Evolutionary conservation across 345 rosid genomes (phyloP), one percentile per base, ranked within the genome.

Genomic region (Lumnitzera littorea): DNA sequence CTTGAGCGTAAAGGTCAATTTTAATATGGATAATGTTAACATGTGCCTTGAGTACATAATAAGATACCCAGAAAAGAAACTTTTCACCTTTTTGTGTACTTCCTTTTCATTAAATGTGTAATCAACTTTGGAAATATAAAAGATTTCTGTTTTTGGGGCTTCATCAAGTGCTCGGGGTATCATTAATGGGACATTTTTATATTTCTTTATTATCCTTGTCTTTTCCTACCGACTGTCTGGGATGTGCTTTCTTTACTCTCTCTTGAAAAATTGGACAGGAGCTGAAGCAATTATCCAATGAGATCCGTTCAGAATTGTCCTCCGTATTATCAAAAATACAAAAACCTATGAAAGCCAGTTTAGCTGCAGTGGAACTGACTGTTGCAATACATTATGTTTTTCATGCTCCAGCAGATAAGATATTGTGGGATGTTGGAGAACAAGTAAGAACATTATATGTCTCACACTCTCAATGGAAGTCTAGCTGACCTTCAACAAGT

Each of bases 351-450:
- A 82, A 73, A 50, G 82, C 92, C 57, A 78, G 91, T 76, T 74
- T 89, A 65, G 95, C 95, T 25, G 78, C 78, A 2, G 82, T 81
- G 56, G 98, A 91, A 70, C 76, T 91, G 65, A 91, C 96, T 0
- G 74, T 91, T 71, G 95, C 96, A 46, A 72, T 91, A 41, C 96
- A 91, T 70, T 80, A 87, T 58, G 87, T 91, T 59, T 91, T 91
- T 51, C 86, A 83, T 75, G 88, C 95, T 53, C 98, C 96, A 0
- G 76, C 74, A 31, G 98, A 91, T 74, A 91, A 84, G 74, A 85
- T 91, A 62, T 36, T 89, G 66, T 91, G 98, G 98, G 98, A 89
- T 81, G 80, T 76, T 50, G 92, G 84, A 11, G 91, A 91, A 68
- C 91, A 91, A 69, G 98, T 85, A 80, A 76, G 77, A 52, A 52